Evolutionary conservation across 257 asterid species (phyloP), one percentile per base, ranked within the genome.

Genomic region (Fraxinus quadrangulata): DNA sequence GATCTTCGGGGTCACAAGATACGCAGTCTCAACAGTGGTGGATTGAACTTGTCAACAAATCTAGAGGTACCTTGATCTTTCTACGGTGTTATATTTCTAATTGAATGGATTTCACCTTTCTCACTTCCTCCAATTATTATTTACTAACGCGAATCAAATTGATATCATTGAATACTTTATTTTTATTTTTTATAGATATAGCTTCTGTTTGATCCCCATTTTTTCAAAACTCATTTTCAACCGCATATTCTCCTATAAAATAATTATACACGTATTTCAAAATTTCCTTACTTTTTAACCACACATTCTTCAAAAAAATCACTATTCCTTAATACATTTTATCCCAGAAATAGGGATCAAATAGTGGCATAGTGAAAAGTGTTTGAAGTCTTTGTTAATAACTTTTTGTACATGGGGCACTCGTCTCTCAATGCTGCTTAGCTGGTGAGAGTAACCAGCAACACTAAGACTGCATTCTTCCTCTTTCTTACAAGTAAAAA

Each of bases 1-100:
- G 99, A 96, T 92, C 97, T 93, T 59, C 94, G 99, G 77, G 99
- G 99, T 45, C 97, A 93, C 89, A 92, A 85, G 84, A 87, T 96
- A 82, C 94, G 94, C 69, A 90, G 86, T 85, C 98, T 96, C 88
- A 87, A 73, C 74, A 84, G 80, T 33, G 85, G 87, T 63, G 97
- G 97, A 75, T 84, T 93, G 87, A 90, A 90, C 82, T 84, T 91
- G 86, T 84, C 97, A 56, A 94, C 96, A 63, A 89, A 81, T 87
- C 90, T 96, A 33, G 99, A 96, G 99, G 99, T 96, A 92, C 74
- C 42, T 56, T 72, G 11, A 67, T 63, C 33, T 23, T 63, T 63
- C 36, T 24, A 8, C 2, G 5, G 3, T 26, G 36, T 36, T 63
- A 3, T 26, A 24, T 10, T 61, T 23, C 4, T 23, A 61, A 24